phyloP scores from a whole-genome alignment of 257 asterid species.

The Solanum rostratum region DNA sequence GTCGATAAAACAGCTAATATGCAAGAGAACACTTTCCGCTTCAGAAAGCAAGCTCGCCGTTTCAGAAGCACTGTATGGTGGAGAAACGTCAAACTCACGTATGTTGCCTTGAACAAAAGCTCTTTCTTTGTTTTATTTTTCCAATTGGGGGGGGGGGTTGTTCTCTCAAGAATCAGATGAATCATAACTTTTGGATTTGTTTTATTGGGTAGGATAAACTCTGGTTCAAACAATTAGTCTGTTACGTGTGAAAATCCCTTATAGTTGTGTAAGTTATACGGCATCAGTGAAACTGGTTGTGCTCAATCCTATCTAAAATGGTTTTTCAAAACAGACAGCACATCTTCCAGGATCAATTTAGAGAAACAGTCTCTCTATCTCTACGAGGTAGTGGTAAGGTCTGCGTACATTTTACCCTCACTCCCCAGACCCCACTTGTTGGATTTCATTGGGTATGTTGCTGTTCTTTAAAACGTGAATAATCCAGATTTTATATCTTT shows the following conservation, averaged over 20 bases:
- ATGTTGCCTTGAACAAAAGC: constrained; percentile 21
- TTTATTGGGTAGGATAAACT: neutral
- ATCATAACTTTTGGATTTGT: neutral
- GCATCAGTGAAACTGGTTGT: neutral
- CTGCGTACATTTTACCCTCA: no score
- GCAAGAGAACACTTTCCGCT: constrained; percentile 94
- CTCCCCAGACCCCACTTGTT: no score
- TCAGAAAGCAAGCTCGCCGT: constrained; percentile 97
- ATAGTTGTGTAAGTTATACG: neutral
- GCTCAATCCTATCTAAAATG: neutral
- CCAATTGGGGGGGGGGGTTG: no score
- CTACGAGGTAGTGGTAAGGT: no score
- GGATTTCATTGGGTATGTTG: no score
- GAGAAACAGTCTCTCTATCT: no score
- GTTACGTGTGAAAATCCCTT: neutral
- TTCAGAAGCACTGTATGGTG: constrained; percentile 92
- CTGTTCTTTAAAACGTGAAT: neutral
- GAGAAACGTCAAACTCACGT: constrained; percentile 96
- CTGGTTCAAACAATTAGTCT: neutral
- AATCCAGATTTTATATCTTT: neutral
- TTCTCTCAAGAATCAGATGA: neutral
- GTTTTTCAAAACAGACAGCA: neutral
- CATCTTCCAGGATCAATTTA: neutral
- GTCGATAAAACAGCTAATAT: constrained; percentile 87
- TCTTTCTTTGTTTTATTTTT: neutral